Evolutionary conservation across 768 basidiomycete genomes (phyloP).

Genomic region (Lepiota subincarnata): DNA sequence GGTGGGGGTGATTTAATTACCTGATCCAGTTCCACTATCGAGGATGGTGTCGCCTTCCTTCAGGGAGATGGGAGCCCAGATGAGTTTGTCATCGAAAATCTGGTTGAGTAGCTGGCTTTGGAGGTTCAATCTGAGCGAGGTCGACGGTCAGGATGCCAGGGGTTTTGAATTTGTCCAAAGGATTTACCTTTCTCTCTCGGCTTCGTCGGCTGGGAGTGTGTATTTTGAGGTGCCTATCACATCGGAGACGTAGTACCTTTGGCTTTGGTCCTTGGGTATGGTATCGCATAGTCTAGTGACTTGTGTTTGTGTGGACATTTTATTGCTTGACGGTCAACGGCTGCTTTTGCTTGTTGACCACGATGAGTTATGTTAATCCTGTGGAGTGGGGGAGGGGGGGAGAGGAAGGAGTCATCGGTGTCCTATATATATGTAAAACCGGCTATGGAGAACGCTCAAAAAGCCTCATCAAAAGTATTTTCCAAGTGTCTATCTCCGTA

Average conservation of each 20-base stretch:
- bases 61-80: slow-evolving; percentile 15
- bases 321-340: too few species aligned
- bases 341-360: too few species aligned
- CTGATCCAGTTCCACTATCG: slow-evolving; percentile 18
- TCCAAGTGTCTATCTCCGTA: too few species aligned
- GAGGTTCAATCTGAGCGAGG: slow-evolving; percentile 2
- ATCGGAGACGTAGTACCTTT: slow-evolving; percentile 4
- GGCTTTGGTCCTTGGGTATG: background rate
- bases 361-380: too few species aligned
- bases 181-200: slow-evolving; percentile 3
- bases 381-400: too few species aligned
- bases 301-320: too few species aligned
- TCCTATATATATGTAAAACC: too few species aligned
- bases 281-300: background rate
- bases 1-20: background rate
- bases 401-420: too few species aligned
- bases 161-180: background rate
- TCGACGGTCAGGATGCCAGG: background rate
- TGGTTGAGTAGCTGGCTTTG: slow-evolving; percentile 13
- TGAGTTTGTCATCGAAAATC: slow-evolving; percentile 12
- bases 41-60: slow-evolving; percentile 14
- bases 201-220: slow-evolving; percentile 3
- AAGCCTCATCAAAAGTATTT: too few species aligned
- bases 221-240: background rate
- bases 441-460: too few species aligned